phyloP scores from a whole-genome alignment of 2,329 filamentous ascomycete genomes.

The Arthrobotrys iridis region DNA sequence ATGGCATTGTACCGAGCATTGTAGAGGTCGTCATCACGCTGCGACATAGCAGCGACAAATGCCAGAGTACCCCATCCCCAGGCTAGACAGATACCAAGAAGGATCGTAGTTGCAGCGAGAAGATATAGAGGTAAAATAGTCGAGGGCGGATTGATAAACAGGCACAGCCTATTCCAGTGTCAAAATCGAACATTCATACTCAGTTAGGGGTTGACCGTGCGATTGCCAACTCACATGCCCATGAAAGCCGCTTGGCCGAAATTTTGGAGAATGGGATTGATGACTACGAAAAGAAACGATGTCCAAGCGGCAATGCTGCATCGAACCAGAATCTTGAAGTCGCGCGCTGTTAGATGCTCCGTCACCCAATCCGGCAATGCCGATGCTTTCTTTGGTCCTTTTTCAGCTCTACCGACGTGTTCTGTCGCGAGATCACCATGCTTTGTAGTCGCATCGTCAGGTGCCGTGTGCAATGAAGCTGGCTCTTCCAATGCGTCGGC shows the following conservation, averaged over 20 bases:
- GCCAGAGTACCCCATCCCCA: constrained; percentile 66
- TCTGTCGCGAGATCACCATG: neutral
- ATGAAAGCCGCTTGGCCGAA: constrained; percentile 66
- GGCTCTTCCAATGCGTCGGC: neutral
- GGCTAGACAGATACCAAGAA: constrained; percentile 64
- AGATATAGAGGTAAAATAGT: constrained; percentile 65
- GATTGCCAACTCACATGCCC: constrained; percentile 55
- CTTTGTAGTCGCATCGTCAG: neutral
- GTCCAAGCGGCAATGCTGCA: constrained; percentile 65
- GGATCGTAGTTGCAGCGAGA: constrained; percentile 62
- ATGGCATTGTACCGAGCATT: constrained; percentile 60
- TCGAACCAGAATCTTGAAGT: constrained; percentile 65
- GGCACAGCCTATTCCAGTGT: constrained; percentile 59
- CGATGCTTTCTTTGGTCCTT: neutral
- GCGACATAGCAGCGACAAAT: constrained; percentile 65
- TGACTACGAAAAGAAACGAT: constrained; percentile 64
- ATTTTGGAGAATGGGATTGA: constrained; percentile 62
- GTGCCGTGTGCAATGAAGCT: neutral
- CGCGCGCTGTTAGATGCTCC: constrained; percentile 65
- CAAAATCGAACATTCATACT: neutral
- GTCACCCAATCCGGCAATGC: constrained; percentile 59
- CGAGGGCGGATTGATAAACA: constrained; percentile 65
- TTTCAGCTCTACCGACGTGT: neutral
- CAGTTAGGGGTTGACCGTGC: too few relatives aligned
- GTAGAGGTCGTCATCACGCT: constrained; percentile 62